Evolutionary conservation across 495 filamentous ascomycete species (phyloP), one percentile per base, ranked within the genome.

Genomic region (Tuber melanosporum): DNA sequence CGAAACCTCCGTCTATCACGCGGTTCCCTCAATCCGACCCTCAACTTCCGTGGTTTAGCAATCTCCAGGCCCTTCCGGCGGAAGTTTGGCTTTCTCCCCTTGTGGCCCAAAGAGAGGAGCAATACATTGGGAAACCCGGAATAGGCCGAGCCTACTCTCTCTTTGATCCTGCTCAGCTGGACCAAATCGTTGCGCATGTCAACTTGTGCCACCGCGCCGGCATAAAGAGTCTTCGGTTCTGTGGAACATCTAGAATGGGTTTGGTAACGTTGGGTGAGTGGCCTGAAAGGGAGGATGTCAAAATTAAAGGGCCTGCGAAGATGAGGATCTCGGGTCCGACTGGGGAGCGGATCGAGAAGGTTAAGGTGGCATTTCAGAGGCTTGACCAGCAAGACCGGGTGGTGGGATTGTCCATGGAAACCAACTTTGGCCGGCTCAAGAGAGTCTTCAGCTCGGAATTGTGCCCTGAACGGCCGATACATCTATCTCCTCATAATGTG

Each of bases 251-350:
- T 26, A 80, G 73, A 26, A 82, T 83, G 79, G 82, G 82, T 19
- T 41, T 79, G 44, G 73, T 81, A 41, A 81, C 82, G 17, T 76
- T 83, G 71, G 82, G 82, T 17, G 82, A 83, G 45, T 83, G 82
- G 82, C 81, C 81, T 3, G 79, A 77, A 20, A 72, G 79, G 46
- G 75, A 75, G 69, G 74, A 77, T 43, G 74, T 75, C 26, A 75
- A n/a, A 43, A 73, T 80, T 73, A 78, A 79, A 73, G 44, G 32
- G 69, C 77, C 71, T 46, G 74, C 77, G 19, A 83, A 73, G 71
- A 83, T 83, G 79, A 74, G 43, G 39, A 83, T 83, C 15, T 82
- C 47, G n/a, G 80, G 81, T 12, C 75, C 75, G 26, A 74, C 44
- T 14, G 82, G 82, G 46, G 82, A 83, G 74, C 76, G 81, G 17